Evolutionary conservation across 805 yeast genomes (phyloP), one percentile per base, ranked within the genome.

Genomic region (Starmerella bacillaris): DNA sequence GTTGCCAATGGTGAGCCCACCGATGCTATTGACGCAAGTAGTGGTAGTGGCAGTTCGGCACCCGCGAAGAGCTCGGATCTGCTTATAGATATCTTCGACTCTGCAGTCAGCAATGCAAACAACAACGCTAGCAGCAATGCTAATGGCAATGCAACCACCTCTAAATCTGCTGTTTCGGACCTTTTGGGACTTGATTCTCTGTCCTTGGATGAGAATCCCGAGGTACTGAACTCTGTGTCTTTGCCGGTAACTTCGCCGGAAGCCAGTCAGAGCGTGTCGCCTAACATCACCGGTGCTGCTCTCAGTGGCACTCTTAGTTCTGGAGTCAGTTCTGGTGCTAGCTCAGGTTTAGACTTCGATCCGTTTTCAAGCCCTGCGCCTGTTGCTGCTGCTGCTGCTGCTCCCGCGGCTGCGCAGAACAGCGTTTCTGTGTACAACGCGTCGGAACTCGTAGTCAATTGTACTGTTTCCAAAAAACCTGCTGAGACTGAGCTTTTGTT

Each of bases 71-170:
- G 55, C 31, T 58, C 64, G 28, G 61, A 67, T 24, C 70, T 72
- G 39, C 61, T 82, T 46, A 77, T 83, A 41, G 93, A 82, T 50
- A 71, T 82, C 46, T 92, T 69, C 50, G 79, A 71, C 44, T 72
- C 64, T 33, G 53, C 55, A 24, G 45, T 49, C 5, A 43, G 46
- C 8, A 26, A 26, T 12, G 29, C 29, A 8, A 26, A 26, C 29
- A n/a, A 9, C 26, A 26, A 11, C 29, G 29, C 29, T 7, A 18
- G 18, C 12, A 8, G 5, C 8, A 7, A 15, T 26, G 29, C 29
- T 7, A 5, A 26, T 7, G 29, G 18, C 8, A 26, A 15, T 7
- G 29, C 7, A 15, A 5, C 14, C 6, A 7, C 9, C 14, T 26
- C 29, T 11, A 18, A 11, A 15, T 5, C 5, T 8, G 7, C 9